Evolutionary conservation across 2,329 filamentous ascomycete genomes (phyloP), one percentile per base, ranked within the genome.

Genomic region (Plectosphaerella cucumerina): DNA sequence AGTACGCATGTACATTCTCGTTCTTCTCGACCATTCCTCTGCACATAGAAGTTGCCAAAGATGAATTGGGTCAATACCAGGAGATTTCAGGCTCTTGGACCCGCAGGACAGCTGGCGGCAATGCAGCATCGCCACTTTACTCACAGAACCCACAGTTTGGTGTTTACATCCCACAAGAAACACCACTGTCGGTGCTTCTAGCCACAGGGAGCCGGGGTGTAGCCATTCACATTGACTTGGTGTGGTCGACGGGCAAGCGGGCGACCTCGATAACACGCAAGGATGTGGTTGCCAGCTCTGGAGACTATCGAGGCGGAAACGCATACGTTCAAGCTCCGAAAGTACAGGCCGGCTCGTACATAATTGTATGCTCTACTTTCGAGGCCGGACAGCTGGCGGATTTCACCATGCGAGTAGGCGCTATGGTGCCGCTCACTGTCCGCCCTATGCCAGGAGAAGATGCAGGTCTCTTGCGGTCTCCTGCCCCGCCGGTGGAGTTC

Each of bases 331-430:
- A 89, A 55, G 71, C 81, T 58, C 66, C 61, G 62, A 56, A 72
- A 18, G 71, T 96, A 17, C 82, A 85, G 37, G 72, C 82, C 1
- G 93, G 93, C 0, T 77, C 77, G 0, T 99, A 97, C 67, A 97
- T 90, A 0, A 78, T 96, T 50, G 87, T 97, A 6, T 93, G 88
- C 64, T 96, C 90, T 3, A 96, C 93, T 0, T 97, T 95, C 65
- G 90, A 96, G 56, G 79, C 86, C 0, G 87, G 86, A 9, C 89
- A 95, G 62, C 74, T 82, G 1, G 89, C 87, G 4, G 76, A 78
- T 46, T 97, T 95, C 62, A 82, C 78, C 1, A 75, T 99, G 9
- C 82, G 84, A 51, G 77, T 97, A n/a, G 84, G 85, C 44, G 85
- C 87, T 33, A 82, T 78, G 49, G 65, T 71, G 2, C 73, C 78